Conservation (phyloP, 2,329 filamentous ascomycete species). For the Ophiostoma sp. region DNA sequence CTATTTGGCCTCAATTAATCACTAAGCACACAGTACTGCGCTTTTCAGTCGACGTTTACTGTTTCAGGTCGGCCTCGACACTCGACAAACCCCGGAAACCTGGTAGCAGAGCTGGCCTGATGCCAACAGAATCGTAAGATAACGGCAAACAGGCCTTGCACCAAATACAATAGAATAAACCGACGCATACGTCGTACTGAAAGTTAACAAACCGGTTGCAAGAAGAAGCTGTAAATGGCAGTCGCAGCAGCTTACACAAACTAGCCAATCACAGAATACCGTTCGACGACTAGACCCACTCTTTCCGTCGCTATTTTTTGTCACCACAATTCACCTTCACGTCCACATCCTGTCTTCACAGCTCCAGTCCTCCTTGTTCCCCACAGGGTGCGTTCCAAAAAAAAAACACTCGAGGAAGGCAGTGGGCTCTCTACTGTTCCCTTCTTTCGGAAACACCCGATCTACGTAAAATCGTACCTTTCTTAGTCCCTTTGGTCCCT, state of each 20-base stretch:
- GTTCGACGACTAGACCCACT: background rate
- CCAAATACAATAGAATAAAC: background rate
- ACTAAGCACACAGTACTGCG: background rate
- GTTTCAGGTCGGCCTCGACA: conserved; percentile 12
- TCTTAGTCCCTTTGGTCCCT: background rate
- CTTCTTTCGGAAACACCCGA: conserved; percentile 8
- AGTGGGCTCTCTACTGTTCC: background rate
- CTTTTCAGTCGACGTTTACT: conserved; percentile 11
- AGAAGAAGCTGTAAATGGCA: background rate
- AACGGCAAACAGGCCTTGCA: background rate
- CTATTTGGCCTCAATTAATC: background rate
- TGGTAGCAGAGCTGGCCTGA: conserved; percentile 19
- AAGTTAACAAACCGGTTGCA: background rate
- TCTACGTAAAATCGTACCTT: conserved; percentile 17
- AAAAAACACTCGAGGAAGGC: background rate
- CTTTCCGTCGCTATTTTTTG: background rate
- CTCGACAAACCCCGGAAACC: conserved; percentile 18
- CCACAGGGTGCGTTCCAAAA: background rate
- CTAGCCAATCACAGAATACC: conserved; percentile 6
- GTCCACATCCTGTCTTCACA: background rate
- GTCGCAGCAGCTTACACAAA: background rate
- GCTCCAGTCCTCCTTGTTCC: background rate
- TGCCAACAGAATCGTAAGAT: conserved; percentile 22
- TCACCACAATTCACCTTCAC: background rate
- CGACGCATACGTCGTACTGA: background rate